Conservation (phyloP, 352 stramenopile species). For the Plasmopara halstedii region DNA sequence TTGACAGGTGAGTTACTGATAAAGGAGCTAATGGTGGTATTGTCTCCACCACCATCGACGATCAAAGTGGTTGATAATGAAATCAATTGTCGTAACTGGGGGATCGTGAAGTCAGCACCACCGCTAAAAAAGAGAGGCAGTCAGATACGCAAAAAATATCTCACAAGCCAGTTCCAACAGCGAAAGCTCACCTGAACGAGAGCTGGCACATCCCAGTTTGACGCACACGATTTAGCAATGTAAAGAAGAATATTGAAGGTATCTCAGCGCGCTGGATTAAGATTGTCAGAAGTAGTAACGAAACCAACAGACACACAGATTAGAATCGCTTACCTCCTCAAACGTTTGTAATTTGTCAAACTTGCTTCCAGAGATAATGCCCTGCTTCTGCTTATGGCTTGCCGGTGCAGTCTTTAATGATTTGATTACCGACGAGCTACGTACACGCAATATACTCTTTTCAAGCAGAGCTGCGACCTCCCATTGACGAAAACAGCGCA, state of each 20-base stretch:
- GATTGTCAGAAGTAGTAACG: neutral
- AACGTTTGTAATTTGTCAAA: conserved; percentile 23
- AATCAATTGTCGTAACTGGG: conserved; percentile 52
- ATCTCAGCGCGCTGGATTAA: conserved; percentile 39
- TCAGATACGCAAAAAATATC: neutral
- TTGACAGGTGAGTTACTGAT: conserved; percentile 7
- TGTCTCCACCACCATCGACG: conserved; percentile 32
- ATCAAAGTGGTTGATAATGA: conserved; percentile 50
- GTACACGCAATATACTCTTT: conserved; percentile 33
- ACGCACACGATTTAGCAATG: conserved; percentile 58
- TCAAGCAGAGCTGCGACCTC: conserved; percentile 37
- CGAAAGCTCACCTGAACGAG: conserved; percentile 30
- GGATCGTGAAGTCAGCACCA: conserved; percentile 29
- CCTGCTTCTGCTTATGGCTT: conserved; percentile 8
- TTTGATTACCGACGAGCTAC: conserved; percentile 20
- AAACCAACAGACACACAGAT: neutral
- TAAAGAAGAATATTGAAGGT: conserved; percentile 64
- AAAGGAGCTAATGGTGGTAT: neutral
- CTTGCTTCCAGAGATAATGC: conserved; percentile 5
- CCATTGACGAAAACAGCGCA: conserved; percentile 54
- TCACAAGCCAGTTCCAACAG: neutral
- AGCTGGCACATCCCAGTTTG: conserved; percentile 59
- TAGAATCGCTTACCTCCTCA: conserved; percentile 37
- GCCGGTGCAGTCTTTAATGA: conserved; percentile 14
- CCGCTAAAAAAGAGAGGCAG: conserved; percentile 15